Conservation (phyloP, 495 filamentous ascomycete genomes). For the Podospora comata region DNA sequence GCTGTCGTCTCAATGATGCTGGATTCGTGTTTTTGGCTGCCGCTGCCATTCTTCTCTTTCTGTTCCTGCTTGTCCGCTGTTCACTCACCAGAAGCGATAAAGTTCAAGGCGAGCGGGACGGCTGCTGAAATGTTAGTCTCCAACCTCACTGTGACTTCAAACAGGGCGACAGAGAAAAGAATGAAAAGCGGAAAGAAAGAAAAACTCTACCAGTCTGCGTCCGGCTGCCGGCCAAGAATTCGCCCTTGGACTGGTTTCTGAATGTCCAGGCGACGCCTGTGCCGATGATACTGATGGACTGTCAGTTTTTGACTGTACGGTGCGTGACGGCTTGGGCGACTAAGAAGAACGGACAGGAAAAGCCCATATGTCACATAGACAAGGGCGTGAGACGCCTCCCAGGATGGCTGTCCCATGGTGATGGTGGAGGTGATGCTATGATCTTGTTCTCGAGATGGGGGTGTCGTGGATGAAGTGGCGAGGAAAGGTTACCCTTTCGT, state of each 20-base stretch:
- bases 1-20: constrained; percentile 24
- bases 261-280: constrained; percentile 64
- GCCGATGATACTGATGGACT: constrained; percentile 52
- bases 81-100: constrained; percentile 80
- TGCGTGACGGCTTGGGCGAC: neutral
- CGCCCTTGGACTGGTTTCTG: constrained; percentile 63
- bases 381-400: constrained; percentile 67
- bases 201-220: constrained; percentile 65
- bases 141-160: neutral
- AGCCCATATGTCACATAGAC: constrained; percentile 70
- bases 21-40: constrained; percentile 21
- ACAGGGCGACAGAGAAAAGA: neutral
- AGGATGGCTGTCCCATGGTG: constrained; percentile 65
- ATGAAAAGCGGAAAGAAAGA: neutral
- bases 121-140: constrained; percentile 43
- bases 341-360: constrained; percentile 53
- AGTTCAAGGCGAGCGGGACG: constrained; percentile 72
- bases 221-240: constrained; percentile 66
- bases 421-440: constrained; percentile 5
- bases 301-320: neutral
- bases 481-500: neutral
- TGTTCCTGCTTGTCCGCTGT: constrained; percentile 25
- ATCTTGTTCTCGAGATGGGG: neutral
- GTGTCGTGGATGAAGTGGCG: neutral
- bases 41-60: constrained; percentile 8